Percentiles rank a stretch among this genome's conserved stretches.
phyloP scores from a whole-genome alignment of 2,329 filamentous ascomycete species.

The Leptographium lundbergii region DNA sequence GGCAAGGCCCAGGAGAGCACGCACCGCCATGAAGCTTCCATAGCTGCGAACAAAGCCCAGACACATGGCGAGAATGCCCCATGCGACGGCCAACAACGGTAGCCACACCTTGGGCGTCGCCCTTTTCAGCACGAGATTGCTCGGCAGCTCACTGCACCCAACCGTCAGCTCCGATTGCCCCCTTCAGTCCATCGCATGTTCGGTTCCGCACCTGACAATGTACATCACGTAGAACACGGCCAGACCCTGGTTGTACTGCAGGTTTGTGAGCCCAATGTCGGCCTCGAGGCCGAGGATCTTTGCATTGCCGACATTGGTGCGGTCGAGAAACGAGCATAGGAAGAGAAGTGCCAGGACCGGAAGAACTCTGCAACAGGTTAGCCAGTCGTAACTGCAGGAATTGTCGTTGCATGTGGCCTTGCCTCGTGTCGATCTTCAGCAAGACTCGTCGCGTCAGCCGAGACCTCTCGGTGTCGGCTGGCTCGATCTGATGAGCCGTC shows the following conservation, averaged over 20 bases:
- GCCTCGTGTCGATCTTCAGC: neutral
- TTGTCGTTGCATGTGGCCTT: neutral
- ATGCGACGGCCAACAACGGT: conserved; percentile 39
- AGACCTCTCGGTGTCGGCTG: neutral
- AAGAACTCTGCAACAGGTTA: conserved; percentile 23
- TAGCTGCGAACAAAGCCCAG: conserved; percentile 40
- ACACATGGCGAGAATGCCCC: conserved; percentile 47
- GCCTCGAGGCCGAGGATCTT: conserved; percentile 49
- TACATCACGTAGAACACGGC: conserved; percentile 55
- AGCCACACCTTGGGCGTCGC: conserved; percentile 48
- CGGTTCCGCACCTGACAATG: conserved; percentile 22
- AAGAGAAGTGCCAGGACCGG: conserved; percentile 52
- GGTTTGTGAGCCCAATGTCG: conserved; percentile 43
- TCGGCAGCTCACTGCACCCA: conserved; percentile 42
- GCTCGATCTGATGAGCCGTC: neutral
- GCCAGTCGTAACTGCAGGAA: neutral
- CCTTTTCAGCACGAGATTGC: conserved; percentile 50
- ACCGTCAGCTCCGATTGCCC: too few relatives aligned
- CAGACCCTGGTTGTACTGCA: conserved; percentile 52
- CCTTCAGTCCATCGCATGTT: too few relatives aligned
- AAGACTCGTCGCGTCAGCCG: neutral
- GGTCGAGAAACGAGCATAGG: conserved; percentile 51
- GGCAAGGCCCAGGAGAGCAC: conserved; percentile 47
- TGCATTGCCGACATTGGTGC: conserved; percentile 63
- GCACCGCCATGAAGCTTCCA: conserved; percentile 46